Evolutionary conservation across 1,139 yeast species (phyloP), one percentile per base, ranked within the genome.

Genomic region (Blastobotrys aristatus): DNA sequence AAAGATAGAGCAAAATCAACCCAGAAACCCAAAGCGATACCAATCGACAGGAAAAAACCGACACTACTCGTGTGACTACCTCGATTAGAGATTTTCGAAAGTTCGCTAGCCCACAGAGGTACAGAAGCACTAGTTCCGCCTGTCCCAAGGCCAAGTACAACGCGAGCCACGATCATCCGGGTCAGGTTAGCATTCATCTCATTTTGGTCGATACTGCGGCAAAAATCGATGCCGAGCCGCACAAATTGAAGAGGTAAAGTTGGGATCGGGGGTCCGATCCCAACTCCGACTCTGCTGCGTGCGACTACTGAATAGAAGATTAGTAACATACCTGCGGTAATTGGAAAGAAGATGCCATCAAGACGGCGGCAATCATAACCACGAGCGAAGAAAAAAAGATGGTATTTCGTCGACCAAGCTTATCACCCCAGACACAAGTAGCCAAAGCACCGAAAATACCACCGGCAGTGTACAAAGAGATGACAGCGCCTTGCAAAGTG

Each of bases 51-150:
- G 48, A 81, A 77, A 22, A 84, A 77, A 54, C 88, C 90, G 62
- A 83, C 86, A 58, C 80, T 68, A 56, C 77, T 74, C 44, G 84
- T 88, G 61, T 82, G 73, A 52, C 76, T 69, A 57, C 94, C 95
- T 70, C 95, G 77, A 62, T 78, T 76, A 56, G 77, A 77, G 7
- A 89, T 80, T 53, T 75, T 74, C 18, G 90, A 79, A 73, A 82
- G 76, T 66, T 86, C 95, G 0, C 90, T 79, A 63, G 84, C 85
- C 80, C 86, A 83, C 50, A 82, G 81, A n/a, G 94, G 92, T 53
- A 84, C 80, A 33, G 89, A 82, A 31, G 88, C 84, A 20, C 89
- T 83, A 59, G 80, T 89, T 32, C 83, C 85, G 53, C 94, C 94
- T 52, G 83, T 82, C 56, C 94, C 95, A 40, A 81, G 54, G 53